These are phyloP conservation scores for Paratinospora sagittata DNA, from an alignment of 164 flowering plant species.

Conservation along the genomic window DNA sequence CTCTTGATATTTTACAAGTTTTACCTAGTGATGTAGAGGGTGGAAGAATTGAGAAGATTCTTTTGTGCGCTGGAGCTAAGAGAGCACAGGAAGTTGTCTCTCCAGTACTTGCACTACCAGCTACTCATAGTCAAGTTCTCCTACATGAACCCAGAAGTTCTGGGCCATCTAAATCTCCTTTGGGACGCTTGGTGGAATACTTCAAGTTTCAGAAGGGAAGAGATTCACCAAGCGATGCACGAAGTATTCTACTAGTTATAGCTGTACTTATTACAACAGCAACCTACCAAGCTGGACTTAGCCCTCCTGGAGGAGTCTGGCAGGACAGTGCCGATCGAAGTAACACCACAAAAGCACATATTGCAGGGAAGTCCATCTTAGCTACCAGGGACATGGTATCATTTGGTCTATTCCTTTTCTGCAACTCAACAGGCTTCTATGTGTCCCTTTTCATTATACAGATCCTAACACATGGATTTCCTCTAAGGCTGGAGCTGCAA, in stretches of 20 bases:
- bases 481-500: conserved; percentile 11
- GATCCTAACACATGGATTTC: conserved; percentile 10
- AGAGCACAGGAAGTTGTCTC: conserved; percentile 15
- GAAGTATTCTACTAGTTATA: conserved; percentile 9
- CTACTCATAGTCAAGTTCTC: not conserved
- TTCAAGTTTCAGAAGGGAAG: conserved; percentile 17
- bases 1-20: conserved; percentile 27
- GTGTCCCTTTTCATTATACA: conserved; percentile 9
- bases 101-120: not conserved
- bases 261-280: conserved; percentile 12
- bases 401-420: conserved; percentile 6
- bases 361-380: conserved; percentile 13
- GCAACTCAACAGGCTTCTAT: conserved; percentile 13
- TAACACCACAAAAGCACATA: not conserved
- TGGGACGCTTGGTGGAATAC: conserved; percentile 8
- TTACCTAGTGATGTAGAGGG: conserved; percentile 31
- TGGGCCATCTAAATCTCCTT: conserved; percentile 1
- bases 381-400: not conserved
- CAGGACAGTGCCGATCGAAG: not conserved
- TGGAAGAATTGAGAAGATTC: conserved; percentile 21
- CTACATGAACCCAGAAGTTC: not conserved
- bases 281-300: conserved; percentile 16
- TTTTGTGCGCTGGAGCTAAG: conserved; percentile 24
- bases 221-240: conserved; percentile 13
- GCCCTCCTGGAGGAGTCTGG: conserved; percentile 19